Base-by-base conservation (phyloP, 83 land plant species). In the Diphasiastrum complanatum region DNA sequence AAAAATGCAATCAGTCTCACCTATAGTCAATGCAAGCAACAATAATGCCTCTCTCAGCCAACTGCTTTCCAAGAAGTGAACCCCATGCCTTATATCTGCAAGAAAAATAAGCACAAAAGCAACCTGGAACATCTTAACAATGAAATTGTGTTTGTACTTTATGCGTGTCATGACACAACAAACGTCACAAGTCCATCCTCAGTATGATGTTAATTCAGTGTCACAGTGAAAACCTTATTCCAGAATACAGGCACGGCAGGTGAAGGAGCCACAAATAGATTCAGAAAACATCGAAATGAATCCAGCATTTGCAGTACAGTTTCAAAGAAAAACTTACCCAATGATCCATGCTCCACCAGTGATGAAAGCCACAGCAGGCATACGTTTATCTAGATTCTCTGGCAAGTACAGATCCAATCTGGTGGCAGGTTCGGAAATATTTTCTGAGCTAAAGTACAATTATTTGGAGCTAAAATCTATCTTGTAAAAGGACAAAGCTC, bases 11-110 rank as follows among this genome's bases (percentile, higher is more conserved):
- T n/a, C 29, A 5, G 5, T 4, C 58, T 4, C 33, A 62, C 65
- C 65, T 62, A 18, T 62, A 62, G 26, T 62, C 65, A 62, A 62
- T 46, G 65, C 60, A 62, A 5, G 65, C 65, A 45, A 62, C 65
- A 22, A 62, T 45, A 2, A 62, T 41, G 32, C 27, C 28, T 22
- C 28, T 46, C 4, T 62, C 60, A 46, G 32, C 65, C 27, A 62
- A 32, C 23, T 46, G 58, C 27, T 45, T 18, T 20, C 52, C 65
- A 4, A 62, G 26, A 4, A 62, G 60, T 46, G 65, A 45, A 3
- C 65, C 65, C 65, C 65, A 62, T 46, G 65, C 65, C 65, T 45
- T 62, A 30, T 62, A 45, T 18, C 65, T 62, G 26, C 22, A 20
- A n/a, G 14, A 16, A 47, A 52, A 59, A 18, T 12, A 5, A 14